Base-by-base conservation (phyloP, 768 basidiomycete species). In the Kwoniella mangroviensis region DNA sequence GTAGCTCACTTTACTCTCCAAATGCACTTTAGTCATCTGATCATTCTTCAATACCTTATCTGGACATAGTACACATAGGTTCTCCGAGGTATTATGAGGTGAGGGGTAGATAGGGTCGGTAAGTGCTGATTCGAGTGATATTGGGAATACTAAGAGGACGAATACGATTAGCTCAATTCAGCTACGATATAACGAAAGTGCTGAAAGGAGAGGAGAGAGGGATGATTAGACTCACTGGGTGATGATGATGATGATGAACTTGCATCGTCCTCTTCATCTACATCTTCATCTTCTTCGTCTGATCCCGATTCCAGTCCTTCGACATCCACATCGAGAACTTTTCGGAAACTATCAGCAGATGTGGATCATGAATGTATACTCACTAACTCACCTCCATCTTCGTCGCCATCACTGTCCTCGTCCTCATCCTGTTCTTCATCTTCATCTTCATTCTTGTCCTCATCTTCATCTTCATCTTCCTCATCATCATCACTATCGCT, bases 51-150 rank as follows among this genome's bases (percentile, higher is more conserved):
- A 42, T 4, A 70, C 43, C 63, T 73, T 75, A 10, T 71, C 71
- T 3, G 77, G 79, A 70, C 79, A 80, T 7, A 78, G 58, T 0
- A 80, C 73, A 53, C 79, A 80, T 21, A 67, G 69, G 22, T 55
- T 21, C n/a, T 65, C 55, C 49, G 58, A 19, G 22, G 59, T 15
- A 15, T 60, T 40, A 28, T 60, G 41, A 3, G 57, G 62, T 13
- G 51, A 28, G 11, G 66, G 22, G 63, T 75, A 80, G 22, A 80
- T 73, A 2, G 79, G 79, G 10, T 73, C 15, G 10, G 63, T 62
- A 12, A 67, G 24, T 13, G 73, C 75, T 54, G 70, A 60, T 55
- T 75, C 65, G 34, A 79, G 26, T 6, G 74, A 57, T 43, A 75
- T 74, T 4, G 76, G 71, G 60, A 71, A 67, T 41, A 70, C 71